Conservation (phyloP, 306 rosid genomes). For the Morella rubra region DNA sequence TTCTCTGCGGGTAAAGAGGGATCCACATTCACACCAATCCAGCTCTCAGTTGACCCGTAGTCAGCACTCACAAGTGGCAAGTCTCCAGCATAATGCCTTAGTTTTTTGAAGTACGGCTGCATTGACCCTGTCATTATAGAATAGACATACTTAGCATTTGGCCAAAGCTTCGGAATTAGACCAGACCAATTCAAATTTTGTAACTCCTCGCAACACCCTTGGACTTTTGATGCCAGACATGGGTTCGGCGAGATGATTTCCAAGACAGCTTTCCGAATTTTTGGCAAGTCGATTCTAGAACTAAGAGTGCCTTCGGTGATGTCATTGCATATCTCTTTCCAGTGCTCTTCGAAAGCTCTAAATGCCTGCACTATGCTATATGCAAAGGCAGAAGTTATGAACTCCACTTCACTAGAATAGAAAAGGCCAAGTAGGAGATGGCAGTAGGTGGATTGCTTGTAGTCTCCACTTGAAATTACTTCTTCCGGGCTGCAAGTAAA, state of each 20-base stretch:
- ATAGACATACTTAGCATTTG: conserved; percentile 77
- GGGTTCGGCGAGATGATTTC: conserved; percentile 53
- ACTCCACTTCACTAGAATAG: conserved; percentile 66
- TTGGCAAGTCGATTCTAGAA: conserved; percentile 41
- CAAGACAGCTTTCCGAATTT: conserved; percentile 54
- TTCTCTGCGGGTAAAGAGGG: conserved; percentile 70
- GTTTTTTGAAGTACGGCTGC: conserved; percentile 75
- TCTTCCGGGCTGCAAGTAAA: conserved; percentile 86
- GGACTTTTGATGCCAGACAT: conserved; percentile 46
- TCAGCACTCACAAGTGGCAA: conserved; percentile 87
- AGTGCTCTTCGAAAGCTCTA: conserved; percentile 54
- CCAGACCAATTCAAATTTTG: conserved; percentile 59
- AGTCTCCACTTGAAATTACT: conserved; percentile 77
- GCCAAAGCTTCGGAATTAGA: conserved; percentile 75
- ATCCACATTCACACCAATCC: conserved; percentile 93
- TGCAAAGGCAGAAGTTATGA: conserved; percentile 75
- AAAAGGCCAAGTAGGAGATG: conserved; percentile 89
- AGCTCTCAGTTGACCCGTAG: conserved; percentile 96
- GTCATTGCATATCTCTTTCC: conserved; percentile 69
- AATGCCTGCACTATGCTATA: conserved; percentile 78
- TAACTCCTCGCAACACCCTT: conserved; percentile 48
- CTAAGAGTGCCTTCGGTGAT: conserved; percentile 47
- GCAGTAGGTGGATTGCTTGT: conserved; percentile 77
- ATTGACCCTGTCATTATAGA: conserved; percentile 95
- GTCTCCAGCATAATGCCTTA: conserved; percentile 69